These are phyloP conservation scores for Scleromitrula shiraiana DNA, from an alignment of 2,329 filamentous ascomycete genomes.

Conservation along the genomic window DNA sequence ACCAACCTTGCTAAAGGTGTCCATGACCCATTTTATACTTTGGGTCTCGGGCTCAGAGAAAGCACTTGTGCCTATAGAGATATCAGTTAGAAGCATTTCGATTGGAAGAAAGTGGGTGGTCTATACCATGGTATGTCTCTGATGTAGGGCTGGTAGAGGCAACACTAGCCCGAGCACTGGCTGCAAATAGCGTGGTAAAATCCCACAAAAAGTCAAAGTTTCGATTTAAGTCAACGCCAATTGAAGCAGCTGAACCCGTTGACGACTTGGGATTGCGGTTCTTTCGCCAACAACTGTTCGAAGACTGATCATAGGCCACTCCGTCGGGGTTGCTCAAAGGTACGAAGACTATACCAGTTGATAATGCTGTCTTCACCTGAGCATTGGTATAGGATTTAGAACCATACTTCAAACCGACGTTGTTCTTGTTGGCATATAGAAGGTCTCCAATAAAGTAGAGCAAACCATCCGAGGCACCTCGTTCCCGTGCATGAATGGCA, in stretches of 20 bases:
- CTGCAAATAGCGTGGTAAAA: constrained; percentile 36
- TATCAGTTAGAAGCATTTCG: background rate
- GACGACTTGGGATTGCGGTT: constrained; percentile 41
- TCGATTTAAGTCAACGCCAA: constrained; percentile 47
- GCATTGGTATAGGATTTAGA: constrained; percentile 42
- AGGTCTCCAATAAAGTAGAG: constrained; percentile 52
- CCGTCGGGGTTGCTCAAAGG: constrained; percentile 48
- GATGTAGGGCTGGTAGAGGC: constrained; percentile 31
- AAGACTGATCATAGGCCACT: constrained; percentile 40
- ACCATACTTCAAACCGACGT: constrained; percentile 44
- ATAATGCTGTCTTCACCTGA: constrained; percentile 43
- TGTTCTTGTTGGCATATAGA: constrained; percentile 42
- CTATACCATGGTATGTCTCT: constrained; percentile 32
- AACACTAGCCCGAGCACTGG: constrained; percentile 31
- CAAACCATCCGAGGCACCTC: constrained; percentile 47
- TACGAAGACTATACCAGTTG: constrained; percentile 45
- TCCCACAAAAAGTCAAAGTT: constrained; percentile 54
- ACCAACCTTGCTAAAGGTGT: constrained; percentile 40
- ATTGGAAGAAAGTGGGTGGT: background rate
- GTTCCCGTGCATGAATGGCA: constrained; percentile 49
- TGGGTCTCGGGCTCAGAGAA: constrained; percentile 50
- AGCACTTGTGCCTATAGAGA: constrained; percentile 35
- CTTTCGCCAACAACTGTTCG: constrained; percentile 46
- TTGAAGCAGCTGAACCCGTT: constrained; percentile 22
- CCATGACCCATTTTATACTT: constrained; percentile 45